Evolutionary conservation across 2,329 filamentous ascomycete species (phyloP).

Genomic region (Cercospora nicotianae): DNA sequence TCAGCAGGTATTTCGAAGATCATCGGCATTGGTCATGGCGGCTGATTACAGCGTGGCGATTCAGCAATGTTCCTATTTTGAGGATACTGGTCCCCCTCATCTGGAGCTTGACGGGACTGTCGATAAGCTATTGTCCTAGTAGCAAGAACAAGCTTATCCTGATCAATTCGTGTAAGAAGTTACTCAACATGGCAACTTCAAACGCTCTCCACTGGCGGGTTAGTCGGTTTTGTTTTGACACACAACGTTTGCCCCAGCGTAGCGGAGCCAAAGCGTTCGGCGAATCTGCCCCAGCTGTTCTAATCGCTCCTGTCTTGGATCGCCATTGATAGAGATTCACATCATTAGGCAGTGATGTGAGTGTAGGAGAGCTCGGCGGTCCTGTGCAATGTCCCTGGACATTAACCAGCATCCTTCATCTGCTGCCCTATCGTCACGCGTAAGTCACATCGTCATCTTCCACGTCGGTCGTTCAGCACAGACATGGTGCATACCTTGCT

Average conservation of each 20-base stretch:
- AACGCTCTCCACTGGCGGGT: not conserved
- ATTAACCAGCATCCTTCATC: not conserved
- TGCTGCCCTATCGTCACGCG: not conserved
- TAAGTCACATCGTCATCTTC: constrained; percentile 5
- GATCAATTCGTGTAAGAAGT: not conserved
- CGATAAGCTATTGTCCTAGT: not conserved
- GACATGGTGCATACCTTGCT: not conserved
- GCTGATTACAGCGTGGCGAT: not conserved
- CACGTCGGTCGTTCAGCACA: not conserved
- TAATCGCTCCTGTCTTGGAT: not conserved
- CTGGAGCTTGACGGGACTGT: not conserved
- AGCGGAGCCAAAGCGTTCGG: not conserved
- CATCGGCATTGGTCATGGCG: not conserved
- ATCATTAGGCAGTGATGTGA: not conserved
- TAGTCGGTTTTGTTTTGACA: not conserved
- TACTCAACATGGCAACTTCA: not conserved
- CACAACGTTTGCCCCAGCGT: not conserved
- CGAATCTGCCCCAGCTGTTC: not conserved
- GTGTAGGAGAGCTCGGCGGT: not conserved
- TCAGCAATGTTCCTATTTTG: not conserved
- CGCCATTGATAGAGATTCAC: not conserved
- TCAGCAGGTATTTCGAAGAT: not conserved
- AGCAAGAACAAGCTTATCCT: not conserved
- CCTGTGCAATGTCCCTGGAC: constrained; percentile 1
- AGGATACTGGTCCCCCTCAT: not conserved